These are phyloP conservation scores for Neurospora crassa DNA, from an alignment of 2,329 filamentous ascomycete species.

Conservation along the genomic window DNA sequence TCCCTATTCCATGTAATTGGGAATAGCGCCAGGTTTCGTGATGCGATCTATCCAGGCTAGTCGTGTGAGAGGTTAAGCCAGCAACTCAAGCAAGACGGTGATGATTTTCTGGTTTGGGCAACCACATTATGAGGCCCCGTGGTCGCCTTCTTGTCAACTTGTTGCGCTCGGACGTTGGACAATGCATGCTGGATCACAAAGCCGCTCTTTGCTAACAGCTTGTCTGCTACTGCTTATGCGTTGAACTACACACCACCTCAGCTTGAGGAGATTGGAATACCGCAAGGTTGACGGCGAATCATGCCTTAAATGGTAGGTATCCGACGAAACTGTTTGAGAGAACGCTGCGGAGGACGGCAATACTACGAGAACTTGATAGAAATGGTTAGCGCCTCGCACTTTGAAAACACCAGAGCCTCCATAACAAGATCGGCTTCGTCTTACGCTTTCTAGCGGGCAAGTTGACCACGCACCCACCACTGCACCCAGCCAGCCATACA, in stretches of 20 bases:
- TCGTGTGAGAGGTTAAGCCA: neutral
- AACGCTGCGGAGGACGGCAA: neutral
- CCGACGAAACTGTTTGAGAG: neutral
- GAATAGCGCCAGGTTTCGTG: constrained; percentile 3
- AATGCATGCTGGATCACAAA: neutral
- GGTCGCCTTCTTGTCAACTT: neutral
- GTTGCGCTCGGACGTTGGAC: neutral
- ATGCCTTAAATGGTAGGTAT: neutral
- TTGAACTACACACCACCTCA: neutral
- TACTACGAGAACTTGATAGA: neutral
- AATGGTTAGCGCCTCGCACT: neutral
- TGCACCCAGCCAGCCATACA: neutral
- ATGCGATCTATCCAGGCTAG: neutral
- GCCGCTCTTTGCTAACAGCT: neutral
- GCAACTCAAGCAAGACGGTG: neutral
- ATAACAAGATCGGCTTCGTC: neutral
- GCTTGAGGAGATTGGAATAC: neutral
- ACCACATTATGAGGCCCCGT: neutral
- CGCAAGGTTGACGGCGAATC: neutral
- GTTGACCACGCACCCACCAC: neutral
- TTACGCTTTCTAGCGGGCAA: neutral
- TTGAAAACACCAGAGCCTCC: neutral
- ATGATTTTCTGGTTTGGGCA: neutral
- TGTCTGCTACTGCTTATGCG: neutral
- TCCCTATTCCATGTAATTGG: constrained; percentile 1